A percentile compares a stretch with the other conserved stretches of the same genome.
Conservation (phyloP, 2,329 filamentous ascomycete species). For the Aspergillus glaucus region DNA sequence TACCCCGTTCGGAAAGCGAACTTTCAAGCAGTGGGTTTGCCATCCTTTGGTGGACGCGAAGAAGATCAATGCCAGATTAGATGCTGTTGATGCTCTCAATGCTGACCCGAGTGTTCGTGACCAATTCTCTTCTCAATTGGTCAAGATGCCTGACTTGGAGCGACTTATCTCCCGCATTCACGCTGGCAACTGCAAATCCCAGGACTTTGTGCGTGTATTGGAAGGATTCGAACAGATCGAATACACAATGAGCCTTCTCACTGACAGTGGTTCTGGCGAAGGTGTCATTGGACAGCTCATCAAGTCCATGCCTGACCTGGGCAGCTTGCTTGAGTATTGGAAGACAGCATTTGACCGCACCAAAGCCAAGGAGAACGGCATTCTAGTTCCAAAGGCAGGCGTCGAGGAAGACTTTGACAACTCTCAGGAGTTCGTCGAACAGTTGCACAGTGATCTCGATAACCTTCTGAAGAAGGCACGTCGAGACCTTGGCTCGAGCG, state of each 20-base stretch:
- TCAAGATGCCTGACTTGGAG: conserved; percentile 89
- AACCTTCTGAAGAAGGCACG: conserved; percentile 65
- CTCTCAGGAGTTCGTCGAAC: conserved; percentile 69
- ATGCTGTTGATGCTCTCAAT: conserved; percentile 90
- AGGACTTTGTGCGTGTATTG: conserved; percentile 87
- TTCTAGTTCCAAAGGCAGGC: conserved; percentile 77
- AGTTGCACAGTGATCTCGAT: conserved; percentile 67
- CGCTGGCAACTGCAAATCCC: conserved; percentile 78
- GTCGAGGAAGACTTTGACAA: conserved; percentile 89
- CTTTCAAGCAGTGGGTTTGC: conserved; percentile 95
- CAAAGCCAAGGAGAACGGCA: conserved; percentile 70
- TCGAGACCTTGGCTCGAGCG: conserved; percentile 65
- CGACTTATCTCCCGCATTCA: conserved; percentile 90
- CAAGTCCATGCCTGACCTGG: conserved; percentile 76
- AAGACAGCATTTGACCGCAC: conserved; percentile 81
- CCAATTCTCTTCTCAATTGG: conserved; percentile 79
- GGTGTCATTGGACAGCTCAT: conserved; percentile 81
- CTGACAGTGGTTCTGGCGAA: conserved; percentile 66
- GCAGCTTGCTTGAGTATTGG: conserved; percentile 71
- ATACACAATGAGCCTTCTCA: conserved; percentile 78
- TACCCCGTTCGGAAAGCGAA: conserved; percentile 92
- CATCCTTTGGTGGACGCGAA: conserved; percentile 81
- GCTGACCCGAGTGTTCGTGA: conserved; percentile 74
- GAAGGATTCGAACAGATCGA: conserved; percentile 98
- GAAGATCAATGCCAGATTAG: conserved; percentile 87